Conservation (phyloP, 2,329 filamentous ascomycete species). For the Cordyceps javanica region DNA sequence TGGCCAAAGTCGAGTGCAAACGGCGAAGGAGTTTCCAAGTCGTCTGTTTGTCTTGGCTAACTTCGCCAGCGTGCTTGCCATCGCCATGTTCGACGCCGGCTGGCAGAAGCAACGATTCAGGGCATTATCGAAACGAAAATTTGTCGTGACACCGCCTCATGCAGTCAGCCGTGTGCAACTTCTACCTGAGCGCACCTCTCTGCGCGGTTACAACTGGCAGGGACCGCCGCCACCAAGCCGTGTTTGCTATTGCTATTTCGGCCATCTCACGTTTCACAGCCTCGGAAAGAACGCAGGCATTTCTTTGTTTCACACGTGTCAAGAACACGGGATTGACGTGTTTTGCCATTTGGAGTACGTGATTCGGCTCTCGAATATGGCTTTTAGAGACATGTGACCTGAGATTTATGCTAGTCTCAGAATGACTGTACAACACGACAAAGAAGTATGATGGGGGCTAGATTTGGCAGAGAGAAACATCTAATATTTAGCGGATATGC, state of each 20-base stretch:
- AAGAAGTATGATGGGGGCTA: neutral
- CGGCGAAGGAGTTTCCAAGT: neutral
- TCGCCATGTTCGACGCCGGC: neutral
- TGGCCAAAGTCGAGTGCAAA: neutral
- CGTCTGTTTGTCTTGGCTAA: no score
- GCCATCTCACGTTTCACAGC: slow-evolving; percentile 4
- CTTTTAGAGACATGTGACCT: neutral
- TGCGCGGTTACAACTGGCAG: slow-evolving; percentile 1
- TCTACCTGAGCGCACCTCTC: neutral
- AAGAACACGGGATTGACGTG: neutral
- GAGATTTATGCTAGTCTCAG: neutral
- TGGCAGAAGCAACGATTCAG: neutral
- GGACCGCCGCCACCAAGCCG: neutral
- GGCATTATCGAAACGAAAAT: neutral
- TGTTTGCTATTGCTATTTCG: slow-evolving; percentile 12
- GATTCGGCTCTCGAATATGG: neutral
- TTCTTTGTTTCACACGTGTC: neutral
- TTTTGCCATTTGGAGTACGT: neutral
- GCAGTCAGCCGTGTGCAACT: neutral
- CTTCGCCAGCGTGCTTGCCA: neutral
- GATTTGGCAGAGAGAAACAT: no score
- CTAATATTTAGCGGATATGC: neutral
- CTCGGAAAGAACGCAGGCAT: neutral
- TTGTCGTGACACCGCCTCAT: neutral
- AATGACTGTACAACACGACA: neutral